Percentiles rank a stretch among this genome's conserved stretches.
Evolutionary conservation across 441 rosid genomes (phyloP).

Genomic region (Syzygium malaccense): DNA sequence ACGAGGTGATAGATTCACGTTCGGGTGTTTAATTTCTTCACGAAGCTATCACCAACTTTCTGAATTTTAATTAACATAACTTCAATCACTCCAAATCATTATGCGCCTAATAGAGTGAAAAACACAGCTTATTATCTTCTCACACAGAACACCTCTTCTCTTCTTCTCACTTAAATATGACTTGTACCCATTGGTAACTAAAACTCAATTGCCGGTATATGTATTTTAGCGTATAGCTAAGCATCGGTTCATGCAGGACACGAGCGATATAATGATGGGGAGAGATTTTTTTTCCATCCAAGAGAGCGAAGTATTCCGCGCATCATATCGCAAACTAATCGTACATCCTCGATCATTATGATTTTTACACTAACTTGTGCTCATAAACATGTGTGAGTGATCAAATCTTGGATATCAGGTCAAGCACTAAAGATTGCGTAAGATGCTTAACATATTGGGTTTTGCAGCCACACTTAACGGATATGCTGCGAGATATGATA

Average conservation of each 20-base stretch:
- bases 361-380: background rate
- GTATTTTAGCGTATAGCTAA: background rate
- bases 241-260: background rate
- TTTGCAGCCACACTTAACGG: background rate
- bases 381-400: background rate
- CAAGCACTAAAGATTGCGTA: background rate
- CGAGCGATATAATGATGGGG: background rate
- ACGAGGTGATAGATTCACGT: background rate
- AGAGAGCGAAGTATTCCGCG: background rate
- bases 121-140: background rate
- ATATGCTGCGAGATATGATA: background rate
- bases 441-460: background rate
- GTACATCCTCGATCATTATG: background rate
- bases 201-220: background rate
- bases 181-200: background rate
- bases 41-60: background rate
- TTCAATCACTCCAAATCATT: background rate
- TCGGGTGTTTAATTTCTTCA: background rate
- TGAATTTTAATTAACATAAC: background rate
- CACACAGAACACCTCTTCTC: background rate
- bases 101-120: background rate
- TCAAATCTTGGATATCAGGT: background rate
- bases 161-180: background rate
- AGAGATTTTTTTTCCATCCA: background rate
- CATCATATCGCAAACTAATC: background rate